phyloP scores from a whole-genome alignment of 2,329 filamentous ascomycete genomes.

The Daldinia sp. region DNA sequence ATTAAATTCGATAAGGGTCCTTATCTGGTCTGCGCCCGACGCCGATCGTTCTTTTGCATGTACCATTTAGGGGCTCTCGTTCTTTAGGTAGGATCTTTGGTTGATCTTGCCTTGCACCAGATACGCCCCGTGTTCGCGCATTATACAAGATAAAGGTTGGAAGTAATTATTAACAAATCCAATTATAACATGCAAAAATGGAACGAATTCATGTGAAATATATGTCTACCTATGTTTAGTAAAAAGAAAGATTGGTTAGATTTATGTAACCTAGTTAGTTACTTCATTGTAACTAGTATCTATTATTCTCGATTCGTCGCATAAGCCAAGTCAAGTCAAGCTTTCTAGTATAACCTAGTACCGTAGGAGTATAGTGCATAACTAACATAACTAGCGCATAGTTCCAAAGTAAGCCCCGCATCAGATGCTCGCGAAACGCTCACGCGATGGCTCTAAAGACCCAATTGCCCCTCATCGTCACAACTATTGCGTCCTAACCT shows the following conservation, averaged over 20 bases:
- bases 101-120: not conserved
- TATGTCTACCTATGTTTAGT: no score
- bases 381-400: no score
- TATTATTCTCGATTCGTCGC: slow-evolving; percentile 16
- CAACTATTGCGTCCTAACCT: slow-evolving; percentile 74
- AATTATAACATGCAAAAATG: slow-evolving; percentile 1
- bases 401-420: slow-evolving; percentile 27
- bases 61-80: not conserved
- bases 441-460: slow-evolving; percentile 14
- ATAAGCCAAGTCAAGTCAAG: slow-evolving; percentile 27
- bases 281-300: no score
- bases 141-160: not conserved
- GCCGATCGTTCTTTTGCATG: not conserved
- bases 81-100: no score
- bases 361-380: not conserved
- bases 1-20: slow-evolving; percentile 21
- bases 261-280: no score
- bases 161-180: not conserved
- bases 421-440: slow-evolving; percentile 12
- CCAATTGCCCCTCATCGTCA: slow-evolving; percentile 30
- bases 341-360: slow-evolving; percentile 14
- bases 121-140: not conserved
- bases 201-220: not conserved
- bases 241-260: not conserved
- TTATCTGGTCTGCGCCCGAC: not conserved